These are phyloP conservation scores for Neofusicoccum sp. DNA, from an alignment of 2,329 filamentous ascomycete species.

Conservation along the genomic window DNA sequence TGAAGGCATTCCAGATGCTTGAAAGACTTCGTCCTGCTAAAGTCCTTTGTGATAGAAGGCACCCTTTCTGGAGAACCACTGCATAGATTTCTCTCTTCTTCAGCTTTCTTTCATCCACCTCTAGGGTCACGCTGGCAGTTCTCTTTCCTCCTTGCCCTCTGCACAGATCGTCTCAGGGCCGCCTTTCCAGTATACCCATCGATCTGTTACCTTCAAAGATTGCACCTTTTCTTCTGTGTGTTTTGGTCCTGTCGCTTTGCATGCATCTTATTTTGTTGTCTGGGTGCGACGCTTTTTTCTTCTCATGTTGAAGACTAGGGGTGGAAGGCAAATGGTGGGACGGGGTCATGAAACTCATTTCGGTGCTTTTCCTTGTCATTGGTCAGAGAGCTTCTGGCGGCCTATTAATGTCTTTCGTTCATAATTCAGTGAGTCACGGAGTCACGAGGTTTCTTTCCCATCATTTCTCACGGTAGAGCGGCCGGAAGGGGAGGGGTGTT, in stretches of 20 bases:
- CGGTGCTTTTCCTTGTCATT: background rate
- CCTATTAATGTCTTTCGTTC: conserved; percentile 21
- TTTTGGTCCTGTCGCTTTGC: background rate
- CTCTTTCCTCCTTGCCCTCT: conserved; percentile 6
- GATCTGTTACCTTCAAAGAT: conserved; percentile 19
- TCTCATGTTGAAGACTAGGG: conserved; percentile 3
- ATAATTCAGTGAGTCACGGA: conserved; percentile 10
- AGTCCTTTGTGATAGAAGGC: conserved; percentile 10
- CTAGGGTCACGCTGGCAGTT: background rate
- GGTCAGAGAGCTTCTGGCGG: background rate
- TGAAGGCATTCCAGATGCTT: conserved; percentile 6
- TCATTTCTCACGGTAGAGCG: background rate
- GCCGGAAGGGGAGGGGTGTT: conserved; percentile 4
- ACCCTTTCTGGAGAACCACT: conserved; percentile 10
- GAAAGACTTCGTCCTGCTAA: conserved; percentile 3
- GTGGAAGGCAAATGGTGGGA: background rate
- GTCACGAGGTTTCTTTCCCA: conserved; percentile 8
- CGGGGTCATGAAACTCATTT: conserved; percentile 10
- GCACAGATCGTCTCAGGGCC: conserved; percentile 7
- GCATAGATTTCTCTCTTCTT: conserved; percentile 13
- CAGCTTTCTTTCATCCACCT: background rate
- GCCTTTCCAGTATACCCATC: conserved; percentile 20
- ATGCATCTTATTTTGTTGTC: conserved; percentile 1
- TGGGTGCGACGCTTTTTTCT: background rate
- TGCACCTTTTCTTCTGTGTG: conserved; percentile 8